Evolutionary conservation across 2,329 filamentous ascomycete genomes (phyloP), one percentile per base, ranked within the genome.

Genomic region (Colletotrichum lupini): DNA sequence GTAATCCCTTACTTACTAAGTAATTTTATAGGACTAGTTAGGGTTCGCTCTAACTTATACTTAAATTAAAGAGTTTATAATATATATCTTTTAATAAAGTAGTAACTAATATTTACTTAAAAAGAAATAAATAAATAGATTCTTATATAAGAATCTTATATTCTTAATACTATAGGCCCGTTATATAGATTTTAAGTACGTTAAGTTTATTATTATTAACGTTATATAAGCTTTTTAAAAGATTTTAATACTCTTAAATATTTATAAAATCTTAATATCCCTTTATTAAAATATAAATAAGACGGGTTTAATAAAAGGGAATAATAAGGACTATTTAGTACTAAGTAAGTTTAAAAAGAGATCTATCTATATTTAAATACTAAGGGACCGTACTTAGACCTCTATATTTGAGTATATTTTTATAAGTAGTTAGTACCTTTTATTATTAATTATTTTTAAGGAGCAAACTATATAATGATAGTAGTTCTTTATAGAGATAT

Each of bases 371-470:
- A 28, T 75, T n/a, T 69, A 73, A 56, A 61, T 37, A 11, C 61
- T 72, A 53, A 16, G 67, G 64, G 67, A 58, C 26, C 73, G 69
- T 8, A 68, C 65, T 37, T 78, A 49, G 75, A 75, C 74, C 3
- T 66, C 67, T 24, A 75, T 77, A 46, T 56, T 78, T 12, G 56
- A 78, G 67, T 75, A n/a, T 66, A 74, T 78, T 1, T 75, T 52
- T 6, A 74, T 73, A 1, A 65, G 12, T n/a, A 67, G 72, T 12
- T 16, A 19, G 7, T 16, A 46, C 9, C 46, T 76, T 7, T 3
- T 30, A 7, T 57, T 61, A 2, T 55, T 77, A 19, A 59, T 78
- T 32, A 77, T 78, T 12, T 78, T 77, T 55, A 76, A 76, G 52
- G 68, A 69, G 0, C 35, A 74, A 46, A 67, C 14, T 16, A 64